Base-by-base conservation (phyloP, 176 grass and related monocot genomes). In the Typha latifolia region DNA sequence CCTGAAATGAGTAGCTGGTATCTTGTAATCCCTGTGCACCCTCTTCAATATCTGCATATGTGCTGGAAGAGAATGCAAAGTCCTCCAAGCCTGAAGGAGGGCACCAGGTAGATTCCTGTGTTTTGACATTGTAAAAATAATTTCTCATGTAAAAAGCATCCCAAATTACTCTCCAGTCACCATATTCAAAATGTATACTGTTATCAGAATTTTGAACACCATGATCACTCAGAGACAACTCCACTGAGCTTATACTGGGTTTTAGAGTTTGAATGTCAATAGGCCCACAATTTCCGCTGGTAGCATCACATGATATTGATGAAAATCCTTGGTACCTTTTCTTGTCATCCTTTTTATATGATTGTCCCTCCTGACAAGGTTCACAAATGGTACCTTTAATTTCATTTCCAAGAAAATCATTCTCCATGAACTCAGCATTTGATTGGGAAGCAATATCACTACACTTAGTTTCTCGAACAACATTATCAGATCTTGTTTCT, bases 51-150 rank as follows among this genome's bases (percentile, higher is more conserved):
- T 74, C 43, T 66, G 66, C 47, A 83, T 49, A 70, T 50, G 57
- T 78, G 80, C 56, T 67, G 51, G 11, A 22, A 78, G 72, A 76
- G 37, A 69, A 78, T 67, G 68, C 27, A 72, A 84, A 78, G 75
- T 89, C 63, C 63, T 86, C 85, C 85, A 91, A 84, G 63, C 85
- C 85, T 74, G 77, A 63, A 81, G 93, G 93, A 72, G 78, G 85
- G 20, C 75, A 74, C 93, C 93, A 96, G 48, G 93, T 86, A 18
- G 93, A 86, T 61, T 91, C 88, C 37, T 86, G 75, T 76, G 93
- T 84, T 53, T 78, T 63, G 18, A 81, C 80, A 72, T 91, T 86
- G 75, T 76, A 91, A 23, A 80, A 96, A 77, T 96, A 96, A 84
- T 89, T 83, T 67, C 51, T 84, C 51, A 74, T 67, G 10, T 91